A percentile compares a stretch with the other conserved stretches of the same genome.
These are phyloP conservation scores for Neurospora sp. DNA, from an alignment of 495 filamentous ascomycete genomes.

Conservation along the genomic window DNA sequence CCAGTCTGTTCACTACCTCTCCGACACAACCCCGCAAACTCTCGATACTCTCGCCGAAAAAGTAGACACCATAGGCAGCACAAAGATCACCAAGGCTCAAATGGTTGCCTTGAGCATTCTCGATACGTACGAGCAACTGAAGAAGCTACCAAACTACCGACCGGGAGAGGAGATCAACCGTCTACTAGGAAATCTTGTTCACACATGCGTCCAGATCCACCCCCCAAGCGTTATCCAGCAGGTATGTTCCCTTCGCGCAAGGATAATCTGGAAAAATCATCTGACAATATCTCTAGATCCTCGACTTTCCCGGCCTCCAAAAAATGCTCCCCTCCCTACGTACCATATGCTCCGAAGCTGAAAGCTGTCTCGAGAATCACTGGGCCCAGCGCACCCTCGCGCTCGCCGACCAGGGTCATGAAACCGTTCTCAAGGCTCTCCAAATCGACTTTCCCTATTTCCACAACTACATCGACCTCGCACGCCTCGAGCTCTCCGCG, in stretches of 20 bases:
- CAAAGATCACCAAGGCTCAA: conserved; percentile 4
- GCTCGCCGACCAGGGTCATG: background rate
- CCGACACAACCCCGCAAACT: background rate
- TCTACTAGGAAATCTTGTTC: conserved; percentile 16
- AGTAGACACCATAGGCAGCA: conserved; percentile 4
- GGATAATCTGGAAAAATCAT: too few species aligned
- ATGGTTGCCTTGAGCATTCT: conserved; percentile 8
- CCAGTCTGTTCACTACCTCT: background rate
- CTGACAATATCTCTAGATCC: conserved; percentile 11
- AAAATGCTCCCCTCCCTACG: conserved; percentile 14
- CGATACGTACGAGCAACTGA: conserved; percentile 12
- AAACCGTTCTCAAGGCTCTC: conserved; percentile 9
- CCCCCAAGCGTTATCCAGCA: conserved; percentile 10
- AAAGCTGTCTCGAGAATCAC: conserved; percentile 18
- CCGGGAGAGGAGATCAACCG: conserved; percentile 14
- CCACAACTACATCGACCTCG: conserved; percentile 22
- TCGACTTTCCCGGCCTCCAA: conserved; percentile 6
- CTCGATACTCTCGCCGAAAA: conserved; percentile 15
- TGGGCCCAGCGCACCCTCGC: conserved; percentile 13
- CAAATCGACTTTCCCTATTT: conserved; percentile 17
- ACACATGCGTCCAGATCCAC: conserved; percentile 16
- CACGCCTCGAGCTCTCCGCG: conserved; percentile 19
- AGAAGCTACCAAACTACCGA: conserved; percentile 8
- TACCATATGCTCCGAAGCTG: conserved; percentile 16
- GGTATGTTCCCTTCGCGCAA: too few species aligned